Evolutionary conservation across 352 stramenopile species (phyloP).

Genomic region (Pilasporangium apinafurcum): DNA sequence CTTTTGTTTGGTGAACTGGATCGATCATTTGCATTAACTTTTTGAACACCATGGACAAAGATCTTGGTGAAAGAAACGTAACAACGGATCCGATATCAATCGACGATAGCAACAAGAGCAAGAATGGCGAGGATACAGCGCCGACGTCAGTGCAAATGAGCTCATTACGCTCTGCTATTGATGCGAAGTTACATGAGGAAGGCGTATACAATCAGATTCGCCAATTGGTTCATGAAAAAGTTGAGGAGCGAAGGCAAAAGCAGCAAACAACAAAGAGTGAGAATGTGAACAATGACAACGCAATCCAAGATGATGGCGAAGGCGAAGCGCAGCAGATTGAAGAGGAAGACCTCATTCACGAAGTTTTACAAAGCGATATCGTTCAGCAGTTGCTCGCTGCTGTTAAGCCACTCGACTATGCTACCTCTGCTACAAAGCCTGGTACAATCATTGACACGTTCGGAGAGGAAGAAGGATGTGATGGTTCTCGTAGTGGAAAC

Average conservation of each 20-base stretch:
- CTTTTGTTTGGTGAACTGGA: too few relatives aligned
- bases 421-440: too few relatives aligned
- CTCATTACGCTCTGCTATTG: conserved; percentile 51
- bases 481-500: conserved; percentile 1
- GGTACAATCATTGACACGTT: conserved; percentile 2
- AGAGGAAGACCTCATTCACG: conserved; percentile 33
- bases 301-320: too few relatives aligned
- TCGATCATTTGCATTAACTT: too few relatives aligned
- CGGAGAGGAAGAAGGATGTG: background rate
- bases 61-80: too few relatives aligned
- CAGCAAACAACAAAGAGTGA: conserved; percentile 15
- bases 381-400: conserved; percentile 59
- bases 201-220: conserved; percentile 75
- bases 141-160: conserved; percentile 33
- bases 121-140: too few relatives aligned
- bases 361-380: conserved; percentile 68
- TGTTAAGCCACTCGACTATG: conserved; percentile 27
- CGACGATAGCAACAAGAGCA: too few relatives aligned
- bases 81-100: too few relatives aligned
- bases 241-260: background rate
- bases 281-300: background rate
- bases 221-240: conserved; percentile 38
- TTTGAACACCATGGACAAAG: too few relatives aligned
- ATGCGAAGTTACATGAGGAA: conserved; percentile 68
- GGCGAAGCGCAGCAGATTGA: conserved; percentile 2